Conservation (phyloP, 192 early-diverging fungal species). For the Backusella australiensis region DNA sequence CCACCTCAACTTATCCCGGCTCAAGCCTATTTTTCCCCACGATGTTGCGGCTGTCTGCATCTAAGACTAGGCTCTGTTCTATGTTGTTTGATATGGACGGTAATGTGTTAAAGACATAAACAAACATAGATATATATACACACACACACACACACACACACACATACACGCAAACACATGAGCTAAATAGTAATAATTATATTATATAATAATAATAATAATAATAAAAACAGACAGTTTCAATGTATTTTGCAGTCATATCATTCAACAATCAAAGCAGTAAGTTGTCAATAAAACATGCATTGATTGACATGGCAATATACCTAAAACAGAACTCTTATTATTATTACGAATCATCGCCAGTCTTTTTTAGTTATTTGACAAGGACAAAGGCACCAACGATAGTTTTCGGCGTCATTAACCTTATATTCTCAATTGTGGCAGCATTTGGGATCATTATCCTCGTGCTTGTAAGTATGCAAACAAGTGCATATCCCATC, state of each 20-base stretch:
- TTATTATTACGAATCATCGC: background rate
- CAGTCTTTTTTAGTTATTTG: conserved; percentile 28
- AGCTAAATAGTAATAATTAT: background rate
- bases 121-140: background rate
- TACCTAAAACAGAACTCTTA: background rate
- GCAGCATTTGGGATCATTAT: conserved; percentile 17
- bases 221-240: conserved; percentile 17
- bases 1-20: background rate
- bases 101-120: conserved; percentile 9
- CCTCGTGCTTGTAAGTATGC: conserved; percentile 18
- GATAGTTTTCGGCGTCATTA: conserved; percentile 27
- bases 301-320: background rate
- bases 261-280: conserved; percentile 26
- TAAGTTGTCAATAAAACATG: conserved; percentile 1
- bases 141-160: background rate
- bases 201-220: background rate
- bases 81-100: conserved; percentile 29
- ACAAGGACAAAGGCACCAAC: background rate
- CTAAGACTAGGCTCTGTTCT: conserved; percentile 21
- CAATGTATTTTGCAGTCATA: conserved; percentile 36
- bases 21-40: background rate
- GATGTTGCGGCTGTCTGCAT: conserved; percentile 33
- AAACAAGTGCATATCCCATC: no score
- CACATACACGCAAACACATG: background rate
- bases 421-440: conserved; percentile 26